phyloP scores from a whole-genome alignment of 2,329 filamentous ascomycete genomes.

The Fusarium lateritium region DNA sequence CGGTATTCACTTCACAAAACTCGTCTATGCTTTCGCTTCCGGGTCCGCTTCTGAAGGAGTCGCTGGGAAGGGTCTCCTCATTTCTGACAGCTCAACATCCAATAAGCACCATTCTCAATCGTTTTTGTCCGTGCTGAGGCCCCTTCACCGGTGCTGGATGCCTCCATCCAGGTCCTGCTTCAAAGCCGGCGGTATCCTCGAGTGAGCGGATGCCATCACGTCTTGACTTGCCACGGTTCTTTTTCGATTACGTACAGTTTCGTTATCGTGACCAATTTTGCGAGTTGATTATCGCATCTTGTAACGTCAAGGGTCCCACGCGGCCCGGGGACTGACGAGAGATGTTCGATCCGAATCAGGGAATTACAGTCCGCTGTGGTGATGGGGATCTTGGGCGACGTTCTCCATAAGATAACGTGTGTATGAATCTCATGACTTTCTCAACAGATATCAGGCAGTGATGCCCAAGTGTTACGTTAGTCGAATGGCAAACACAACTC shows the following conservation, averaged over 20 bases:
- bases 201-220: background rate
- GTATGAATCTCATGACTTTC: constrained; percentile 8
- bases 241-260: constrained; percentile 28
- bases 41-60: constrained; percentile 41
- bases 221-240: background rate
- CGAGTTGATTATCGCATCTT: background rate
- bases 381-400: background rate
- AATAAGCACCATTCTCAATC: constrained; percentile 25
- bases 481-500: background rate
- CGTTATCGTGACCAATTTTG: background rate
- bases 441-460: background rate
- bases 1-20: constrained; percentile 41
- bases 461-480: constrained; percentile 1
- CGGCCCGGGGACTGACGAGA: background rate
- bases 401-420: background rate
- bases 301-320: constrained; percentile 1
- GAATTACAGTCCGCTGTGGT: background rate
- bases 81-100: constrained; percentile 25
- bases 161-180: constrained; percentile 11
- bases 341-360: constrained; percentile 6
- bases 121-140: constrained; percentile 8
- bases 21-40: constrained; percentile 28
- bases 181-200: constrained; percentile 39
- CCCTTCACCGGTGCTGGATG: constrained; percentile 13
- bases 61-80: constrained; percentile 44